These are phyloP conservation scores for Hansenula lynferdii DNA, from an alignment of 1,139 yeast species.

Conservation along the genomic window DNA sequence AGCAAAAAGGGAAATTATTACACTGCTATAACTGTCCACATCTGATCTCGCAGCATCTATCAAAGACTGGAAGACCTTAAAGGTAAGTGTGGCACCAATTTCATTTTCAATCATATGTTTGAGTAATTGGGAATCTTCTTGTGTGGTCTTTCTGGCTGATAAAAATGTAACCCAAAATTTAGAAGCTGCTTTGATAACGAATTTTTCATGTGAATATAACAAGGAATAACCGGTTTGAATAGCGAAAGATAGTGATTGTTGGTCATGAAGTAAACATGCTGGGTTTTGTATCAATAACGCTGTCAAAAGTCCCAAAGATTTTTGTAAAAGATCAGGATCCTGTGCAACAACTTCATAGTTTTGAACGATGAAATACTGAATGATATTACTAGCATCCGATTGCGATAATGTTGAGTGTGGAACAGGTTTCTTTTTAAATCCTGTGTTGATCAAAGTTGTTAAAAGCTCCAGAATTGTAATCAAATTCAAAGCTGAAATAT, in stretches of 20 bases:
- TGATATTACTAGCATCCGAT: conserved; percentile 8
- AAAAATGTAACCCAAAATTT: conserved; percentile 64
- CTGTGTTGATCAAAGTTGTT: conserved; percentile 36
- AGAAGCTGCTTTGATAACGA: conserved; percentile 55
- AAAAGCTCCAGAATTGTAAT: conserved; percentile 37
- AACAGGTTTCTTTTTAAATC: conserved; percentile 7
- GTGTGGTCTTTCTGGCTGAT: conserved; percentile 46
- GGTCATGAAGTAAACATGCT: conserved; percentile 35
- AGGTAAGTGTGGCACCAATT: conserved; percentile 35
- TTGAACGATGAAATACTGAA: conserved; percentile 14
- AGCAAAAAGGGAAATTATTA: conserved; percentile 48
- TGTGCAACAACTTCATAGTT: conserved; percentile 21
- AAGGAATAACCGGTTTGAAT: conserved; percentile 33
- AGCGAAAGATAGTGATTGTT: conserved; percentile 34
- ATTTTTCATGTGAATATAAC: conserved; percentile 54
- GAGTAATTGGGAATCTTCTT: conserved; percentile 39
- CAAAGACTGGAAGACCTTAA: conserved; percentile 32
- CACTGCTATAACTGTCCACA: conserved; percentile 49
- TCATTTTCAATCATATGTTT: conserved; percentile 29
- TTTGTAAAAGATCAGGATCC: conserved; percentile 34
- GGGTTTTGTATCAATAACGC: conserved; percentile 50
- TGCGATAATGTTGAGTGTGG: conserved; percentile 6
- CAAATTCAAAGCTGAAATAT: conserved; percentile 5
- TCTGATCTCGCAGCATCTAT: conserved; percentile 55
- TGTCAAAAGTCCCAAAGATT: conserved; percentile 52